Percentiles rank a stretch among this genome's conserved stretches.
Conservation (phyloP, 306 rosid genomes). For the Psophocarpus tetragonolobus region DNA sequence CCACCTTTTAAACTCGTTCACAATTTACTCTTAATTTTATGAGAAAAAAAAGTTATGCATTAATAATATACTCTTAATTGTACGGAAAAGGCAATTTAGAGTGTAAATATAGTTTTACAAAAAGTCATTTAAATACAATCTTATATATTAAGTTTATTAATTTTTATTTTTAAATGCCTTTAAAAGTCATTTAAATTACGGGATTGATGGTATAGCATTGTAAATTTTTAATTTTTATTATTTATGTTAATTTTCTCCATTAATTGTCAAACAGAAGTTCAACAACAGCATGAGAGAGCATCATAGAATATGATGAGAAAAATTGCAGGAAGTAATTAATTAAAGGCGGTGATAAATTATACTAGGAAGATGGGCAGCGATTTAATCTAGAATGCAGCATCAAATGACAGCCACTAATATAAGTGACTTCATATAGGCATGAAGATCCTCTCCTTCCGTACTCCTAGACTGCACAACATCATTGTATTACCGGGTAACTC, state of each 20-base stretch:
- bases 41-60: too few relatives aligned
- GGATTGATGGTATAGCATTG: too few relatives aligned
- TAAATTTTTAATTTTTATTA: too few relatives aligned
- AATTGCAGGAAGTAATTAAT: not conserved
- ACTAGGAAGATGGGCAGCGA: not conserved
- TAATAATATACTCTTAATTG: too few relatives aligned
- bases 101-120: too few relatives aligned
- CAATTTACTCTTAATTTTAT: not conserved
- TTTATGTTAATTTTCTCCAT: too few relatives aligned
- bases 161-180: too few relatives aligned
- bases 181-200: too few relatives aligned
- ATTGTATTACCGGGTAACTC: slow-evolving; percentile 24
- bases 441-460: not conserved
- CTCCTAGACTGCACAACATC: not conserved
- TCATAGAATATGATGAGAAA: not conserved
- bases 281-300: not conserved
- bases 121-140: too few relatives aligned
- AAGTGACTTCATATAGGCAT: not conserved
- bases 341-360: not conserved
- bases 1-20: too few relatives aligned
- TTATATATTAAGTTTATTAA: too few relatives aligned
- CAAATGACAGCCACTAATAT: slow-evolving; percentile 31
- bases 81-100: too few relatives aligned
- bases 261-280: not conserved
- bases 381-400: not conserved